A percentile compares a stretch with the other conserved stretches of the same genome.
phyloP scores from a whole-genome alignment of 2,329 filamentous ascomycete genomes.

The Colletotrichum cereale region DNA sequence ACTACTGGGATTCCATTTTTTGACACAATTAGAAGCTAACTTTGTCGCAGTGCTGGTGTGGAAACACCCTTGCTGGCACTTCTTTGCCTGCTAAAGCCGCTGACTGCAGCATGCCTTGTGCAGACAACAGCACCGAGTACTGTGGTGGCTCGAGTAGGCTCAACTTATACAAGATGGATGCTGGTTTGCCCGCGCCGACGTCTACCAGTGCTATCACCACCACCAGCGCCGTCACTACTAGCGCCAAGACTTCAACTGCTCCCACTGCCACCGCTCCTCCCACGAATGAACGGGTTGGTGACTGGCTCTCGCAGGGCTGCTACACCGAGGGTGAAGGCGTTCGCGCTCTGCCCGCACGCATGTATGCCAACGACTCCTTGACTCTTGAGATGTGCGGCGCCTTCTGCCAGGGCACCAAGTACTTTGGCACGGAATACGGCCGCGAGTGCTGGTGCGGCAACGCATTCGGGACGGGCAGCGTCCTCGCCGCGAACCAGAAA shows the following conservation, averaged over 20 bases:
- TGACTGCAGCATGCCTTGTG: slow-evolving; percentile 52
- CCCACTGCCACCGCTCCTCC: slow-evolving; percentile 15
- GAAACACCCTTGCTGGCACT: slow-evolving; percentile 46
- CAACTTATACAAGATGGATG: slow-evolving; percentile 51
- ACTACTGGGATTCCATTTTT: background rate
- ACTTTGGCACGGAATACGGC: slow-evolving; percentile 53
- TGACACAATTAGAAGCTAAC: background rate
- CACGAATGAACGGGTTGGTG: slow-evolving; percentile 43
- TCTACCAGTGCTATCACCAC: slow-evolving; percentile 16
- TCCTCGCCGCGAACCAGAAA: slow-evolving; percentile 45
- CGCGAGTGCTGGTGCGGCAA: slow-evolving; percentile 56
- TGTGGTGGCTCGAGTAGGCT: slow-evolving; percentile 52
- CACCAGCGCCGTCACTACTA: slow-evolving; percentile 6
- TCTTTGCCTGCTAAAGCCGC: slow-evolving; percentile 46
- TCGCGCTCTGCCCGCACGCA: slow-evolving; percentile 48
- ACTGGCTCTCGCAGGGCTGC: slow-evolving; percentile 53
- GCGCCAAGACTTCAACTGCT: background rate
- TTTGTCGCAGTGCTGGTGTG: slow-evolving; percentile 52
- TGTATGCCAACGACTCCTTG: slow-evolving; percentile 50
- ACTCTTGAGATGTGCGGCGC: slow-evolving; percentile 50
- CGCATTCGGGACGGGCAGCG: slow-evolving; percentile 45
- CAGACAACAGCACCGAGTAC: slow-evolving; percentile 51
- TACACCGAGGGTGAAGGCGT: slow-evolving; percentile 50
- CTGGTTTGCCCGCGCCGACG: slow-evolving; percentile 1
- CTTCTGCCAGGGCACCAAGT: slow-evolving; percentile 48